Base-by-base conservation (phyloP, 2,329 filamentous ascomycete species). In the Emmonsiellopsis sp. region DNA sequence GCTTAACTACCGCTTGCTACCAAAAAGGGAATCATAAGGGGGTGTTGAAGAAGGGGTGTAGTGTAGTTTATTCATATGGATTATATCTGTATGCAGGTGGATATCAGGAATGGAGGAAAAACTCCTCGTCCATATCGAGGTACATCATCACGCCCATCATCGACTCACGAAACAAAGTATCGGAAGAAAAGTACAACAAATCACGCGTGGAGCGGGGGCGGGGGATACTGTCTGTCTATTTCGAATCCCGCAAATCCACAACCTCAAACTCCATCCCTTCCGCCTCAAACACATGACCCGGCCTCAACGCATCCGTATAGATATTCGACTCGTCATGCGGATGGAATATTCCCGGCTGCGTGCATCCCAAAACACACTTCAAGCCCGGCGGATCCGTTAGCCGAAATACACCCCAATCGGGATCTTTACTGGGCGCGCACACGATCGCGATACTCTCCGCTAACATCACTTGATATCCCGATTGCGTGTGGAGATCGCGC, bases 391-490 rank as follows among this genome's bases (percentile, higher is more conserved):
- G 93, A 69, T 96, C 88, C 0, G 93, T 98, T 4, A 98, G 76
- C 35, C 93, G 83, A 71, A 97, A 98, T 26, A 94, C 86, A 48
- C 93, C 93, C 76, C 89, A 92, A 57, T 89, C 92, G 32, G 66
- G 63, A 38, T 79, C 76, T 63, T 87, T 89, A 54, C 80, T 86
- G 0, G 93, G 93, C 5, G 93, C 89, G 72, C 93, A 98, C 40
- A 98, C 93, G 63, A 98, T 95, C 3, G 93, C 93, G 58, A 98
- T 90, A 62, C 89, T 94, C 75, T 98, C 93, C 0, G 90, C 86
- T 72, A 97, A 81, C 89, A 96, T 96, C 55, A 93, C 84, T 70
- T 98, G 93, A 67, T 96, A 97, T 9, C 90, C 90, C 2, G 85
- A 85, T 65, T 95, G 92, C 0, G 94, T 98, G 66, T 98, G 93